Conservation (phyloP, 148 eudicot genomes). For the Vaccinium vitisidaea region DNA sequence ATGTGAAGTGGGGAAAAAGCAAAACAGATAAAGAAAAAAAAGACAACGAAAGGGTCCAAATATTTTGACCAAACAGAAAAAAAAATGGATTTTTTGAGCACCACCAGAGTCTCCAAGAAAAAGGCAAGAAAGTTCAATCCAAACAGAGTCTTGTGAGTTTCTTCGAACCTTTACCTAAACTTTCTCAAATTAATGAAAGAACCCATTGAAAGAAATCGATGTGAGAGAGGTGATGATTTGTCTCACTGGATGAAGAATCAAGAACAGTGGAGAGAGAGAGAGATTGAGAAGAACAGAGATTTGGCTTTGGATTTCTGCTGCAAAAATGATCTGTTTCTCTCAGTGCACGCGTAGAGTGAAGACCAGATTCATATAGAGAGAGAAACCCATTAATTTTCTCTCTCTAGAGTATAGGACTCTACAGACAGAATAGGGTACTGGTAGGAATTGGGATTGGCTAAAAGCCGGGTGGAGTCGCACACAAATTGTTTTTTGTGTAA, state of each 20-base stretch:
- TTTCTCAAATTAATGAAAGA: neutral
- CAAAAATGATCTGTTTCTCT: neutral
- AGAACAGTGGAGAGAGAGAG: neutral
- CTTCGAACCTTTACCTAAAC: neutral
- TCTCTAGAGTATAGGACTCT: neutral
- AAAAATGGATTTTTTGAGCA: neutral
- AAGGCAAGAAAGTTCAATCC: neutral
- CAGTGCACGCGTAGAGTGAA: neutral
- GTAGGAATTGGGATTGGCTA: constrained; percentile 1
- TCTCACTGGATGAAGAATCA: neutral
- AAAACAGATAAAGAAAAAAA: neutral
- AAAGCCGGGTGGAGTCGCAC: constrained; percentile 1
- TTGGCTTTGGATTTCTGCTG: neutral
- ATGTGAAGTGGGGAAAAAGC: neutral
- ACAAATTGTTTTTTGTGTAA: neutral
- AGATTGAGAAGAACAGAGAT: neutral
- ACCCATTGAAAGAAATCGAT: neutral
- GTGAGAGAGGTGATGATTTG: neutral
- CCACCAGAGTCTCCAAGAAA: neutral
- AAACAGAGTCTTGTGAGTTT: neutral
- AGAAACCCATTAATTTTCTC: neutral
- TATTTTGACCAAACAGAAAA: neutral
- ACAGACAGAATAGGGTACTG: neutral
- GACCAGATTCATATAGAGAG: constrained; percentile 4
- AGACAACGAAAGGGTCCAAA: neutral